Conservation (phyloP, 2,329 filamentous ascomycete genomes). For the Lecanicillium sp. region DNA sequence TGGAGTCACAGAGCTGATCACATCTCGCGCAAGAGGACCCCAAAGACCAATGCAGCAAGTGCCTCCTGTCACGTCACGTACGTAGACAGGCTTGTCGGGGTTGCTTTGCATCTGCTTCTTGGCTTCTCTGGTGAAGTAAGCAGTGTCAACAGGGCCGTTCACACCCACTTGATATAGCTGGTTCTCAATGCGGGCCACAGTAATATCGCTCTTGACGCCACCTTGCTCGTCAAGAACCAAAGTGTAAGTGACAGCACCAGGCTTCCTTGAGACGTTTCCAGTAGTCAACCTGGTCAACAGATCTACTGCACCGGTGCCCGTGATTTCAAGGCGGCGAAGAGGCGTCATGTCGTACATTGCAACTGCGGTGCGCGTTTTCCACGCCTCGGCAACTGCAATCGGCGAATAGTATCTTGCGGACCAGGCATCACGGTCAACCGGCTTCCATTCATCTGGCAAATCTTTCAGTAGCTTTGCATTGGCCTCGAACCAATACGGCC, state of each 20-base stretch:
- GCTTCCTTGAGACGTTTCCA: slow-evolving; percentile 36
- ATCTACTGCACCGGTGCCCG: slow-evolving; percentile 47
- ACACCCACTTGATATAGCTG: slow-evolving; percentile 47
- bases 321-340: slow-evolving; percentile 48
- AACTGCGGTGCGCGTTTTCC: slow-evolving; percentile 55
- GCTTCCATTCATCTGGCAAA: slow-evolving; percentile 46
- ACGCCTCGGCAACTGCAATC: slow-evolving; percentile 52
- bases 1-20: slow-evolving; percentile 35
- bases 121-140: slow-evolving; percentile 47
- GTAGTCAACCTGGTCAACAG: slow-evolving; percentile 47
- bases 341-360: slow-evolving; percentile 58
- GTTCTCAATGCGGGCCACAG: slow-evolving; percentile 42
- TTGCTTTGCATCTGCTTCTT: slow-evolving; percentile 33
- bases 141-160: slow-evolving; percentile 46
- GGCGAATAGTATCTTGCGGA: slow-evolving; percentile 49
- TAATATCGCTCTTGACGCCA: slow-evolving; percentile 49
- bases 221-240: slow-evolving; percentile 46
- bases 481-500: slow-evolving; percentile 53
- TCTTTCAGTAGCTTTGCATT: slow-evolving; percentile 43
- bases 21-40: slow-evolving; percentile 47
- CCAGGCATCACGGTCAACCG: slow-evolving; percentile 50
- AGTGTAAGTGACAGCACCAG: slow-evolving; percentile 47
- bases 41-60: slow-evolving; percentile 57
- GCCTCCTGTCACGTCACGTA: slow-evolving; percentile 51
- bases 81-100: slow-evolving; percentile 36